Evolutionary conservation across 2,329 filamentous ascomycete species (phyloP).

Genomic region (Graphium sp.): DNA sequence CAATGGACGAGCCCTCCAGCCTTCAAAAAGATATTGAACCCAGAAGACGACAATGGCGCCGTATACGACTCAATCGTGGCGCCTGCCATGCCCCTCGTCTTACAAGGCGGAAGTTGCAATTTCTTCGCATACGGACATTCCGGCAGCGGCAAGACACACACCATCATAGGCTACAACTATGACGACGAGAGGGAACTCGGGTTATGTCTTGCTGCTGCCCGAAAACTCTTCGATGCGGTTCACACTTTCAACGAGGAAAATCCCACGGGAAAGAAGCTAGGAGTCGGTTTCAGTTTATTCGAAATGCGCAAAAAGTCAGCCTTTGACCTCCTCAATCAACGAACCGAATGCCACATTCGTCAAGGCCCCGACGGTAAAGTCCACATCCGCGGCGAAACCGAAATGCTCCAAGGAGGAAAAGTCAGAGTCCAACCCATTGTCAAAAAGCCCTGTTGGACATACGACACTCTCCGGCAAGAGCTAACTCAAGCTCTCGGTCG

Average conservation of each 20-base stretch:
- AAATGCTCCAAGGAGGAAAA: conserved; percentile 18
- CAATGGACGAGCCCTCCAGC: conserved; percentile 9
- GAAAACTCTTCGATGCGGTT: conserved; percentile 11
- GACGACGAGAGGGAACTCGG: conserved; percentile 15
- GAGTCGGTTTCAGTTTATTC: conserved; percentile 19
- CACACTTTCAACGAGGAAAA: conserved; percentile 9
- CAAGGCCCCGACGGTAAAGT: conserved; percentile 20
- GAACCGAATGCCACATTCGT: conserved; percentile 19
- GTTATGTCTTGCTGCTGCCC: conserved; percentile 17
- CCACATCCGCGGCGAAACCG: conserved; percentile 23
- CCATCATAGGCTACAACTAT: conserved; percentile 39
- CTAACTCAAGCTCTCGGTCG: conserved; percentile 13
- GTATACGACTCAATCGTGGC: conserved; percentile 13
- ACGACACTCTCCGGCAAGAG: conserved; percentile 12
- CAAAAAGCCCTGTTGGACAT: conserved; percentile 15
- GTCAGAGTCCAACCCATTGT: conserved; percentile 21
- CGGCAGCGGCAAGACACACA: conserved; percentile 79
- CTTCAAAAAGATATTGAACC: conserved; percentile 12
- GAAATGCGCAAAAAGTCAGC: conserved; percentile 22
- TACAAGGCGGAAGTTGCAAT: conserved; percentile 18
- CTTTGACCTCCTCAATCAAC: conserved; percentile 21
- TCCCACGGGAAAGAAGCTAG: conserved; percentile 9
- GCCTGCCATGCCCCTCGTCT: conserved; percentile 14
- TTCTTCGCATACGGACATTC: conserved; percentile 89
- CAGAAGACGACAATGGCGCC: conserved; percentile 8